Evolutionary conservation across 1,139 yeast genomes (phyloP).

Genomic region (Kurtzmaniella quercitrusa): DNA sequence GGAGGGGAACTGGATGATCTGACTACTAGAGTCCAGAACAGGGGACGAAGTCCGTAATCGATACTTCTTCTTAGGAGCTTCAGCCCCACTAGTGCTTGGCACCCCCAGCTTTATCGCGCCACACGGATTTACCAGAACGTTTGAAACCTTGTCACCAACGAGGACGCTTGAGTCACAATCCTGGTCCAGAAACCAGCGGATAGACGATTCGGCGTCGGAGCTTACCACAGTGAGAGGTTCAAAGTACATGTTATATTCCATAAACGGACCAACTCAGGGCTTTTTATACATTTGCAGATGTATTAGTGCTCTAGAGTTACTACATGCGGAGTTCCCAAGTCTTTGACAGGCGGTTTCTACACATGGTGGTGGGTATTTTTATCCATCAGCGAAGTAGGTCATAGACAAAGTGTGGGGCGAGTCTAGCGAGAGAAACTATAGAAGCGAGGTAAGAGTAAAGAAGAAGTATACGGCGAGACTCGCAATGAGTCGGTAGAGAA

Average conservation of each 20-base stretch:
- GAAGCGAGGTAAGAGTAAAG: too few species aligned
- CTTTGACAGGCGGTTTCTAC: too few species aligned
- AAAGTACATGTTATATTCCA: not conserved
- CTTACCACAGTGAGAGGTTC: not conserved
- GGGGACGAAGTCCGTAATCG: not conserved
- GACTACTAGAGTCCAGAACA: not conserved
- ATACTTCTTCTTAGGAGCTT: not conserved
- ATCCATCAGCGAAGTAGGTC: too few species aligned
- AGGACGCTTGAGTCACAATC: not conserved
- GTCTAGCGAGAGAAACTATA: too few species aligned
- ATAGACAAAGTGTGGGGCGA: too few species aligned
- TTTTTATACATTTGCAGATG: not conserved
- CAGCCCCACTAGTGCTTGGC: not conserved
- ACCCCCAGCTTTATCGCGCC: not conserved
- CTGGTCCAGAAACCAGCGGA: conserved; percentile 1
- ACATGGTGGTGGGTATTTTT: too few species aligned
- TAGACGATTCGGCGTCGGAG: not conserved
- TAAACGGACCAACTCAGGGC: not conserved
- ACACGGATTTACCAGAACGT: not conserved
- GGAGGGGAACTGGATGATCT: conserved; percentile 8
- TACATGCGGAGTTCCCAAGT: too few species aligned
- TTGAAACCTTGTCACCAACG: not conserved
- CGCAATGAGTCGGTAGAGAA: too few species aligned
- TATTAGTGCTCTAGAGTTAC: too few species aligned
- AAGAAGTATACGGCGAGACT: too few species aligned